Conservation (phyloP, 2,329 filamentous ascomycete species). For the Fusarium abutilonis region DNA sequence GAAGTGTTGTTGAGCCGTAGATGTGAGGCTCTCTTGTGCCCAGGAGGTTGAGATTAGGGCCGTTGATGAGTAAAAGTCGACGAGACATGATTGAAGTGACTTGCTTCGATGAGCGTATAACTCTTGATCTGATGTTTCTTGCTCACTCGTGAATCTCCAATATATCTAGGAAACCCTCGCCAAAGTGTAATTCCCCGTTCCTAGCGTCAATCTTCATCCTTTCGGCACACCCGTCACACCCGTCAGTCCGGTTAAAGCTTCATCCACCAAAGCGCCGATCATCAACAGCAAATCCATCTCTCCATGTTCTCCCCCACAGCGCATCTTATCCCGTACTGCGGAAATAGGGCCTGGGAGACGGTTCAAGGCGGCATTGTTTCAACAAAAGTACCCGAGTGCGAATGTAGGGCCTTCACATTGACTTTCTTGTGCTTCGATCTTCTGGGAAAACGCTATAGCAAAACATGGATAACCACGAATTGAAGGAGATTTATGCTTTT, state of each 20-base stretch:
- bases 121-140: background rate
- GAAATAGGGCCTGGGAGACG: constrained; percentile 18
- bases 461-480: constrained; percentile 55
- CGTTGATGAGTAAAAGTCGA: constrained; percentile 77
- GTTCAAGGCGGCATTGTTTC: constrained; percentile 34
- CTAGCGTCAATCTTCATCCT: constrained; percentile 17
- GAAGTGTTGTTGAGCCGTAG: constrained; percentile 76
- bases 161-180: constrained; percentile 22
- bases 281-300: background rate
- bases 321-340: constrained; percentile 34
- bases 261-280: constrained; percentile 31
- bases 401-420: background rate
- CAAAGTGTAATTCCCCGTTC: constrained; percentile 26
- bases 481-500: constrained; percentile 75
- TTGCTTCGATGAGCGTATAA: background rate
- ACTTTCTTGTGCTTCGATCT: constrained; percentile 10
- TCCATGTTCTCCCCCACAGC: constrained; percentile 29
- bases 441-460: constrained; percentile 17
- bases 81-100: constrained; percentile 47
- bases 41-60: constrained; percentile 84
- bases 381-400: constrained; percentile 20
- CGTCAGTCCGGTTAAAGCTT: constrained; percentile 42
- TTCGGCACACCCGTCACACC: constrained; percentile 18
- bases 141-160: background rate
- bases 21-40: constrained; percentile 78